Percentiles rank a stretch among this genome's conserved stretches.
phyloP scores from a whole-genome alignment of 2,329 filamentous ascomycete species.

The Thelonectria discophora region DNA sequence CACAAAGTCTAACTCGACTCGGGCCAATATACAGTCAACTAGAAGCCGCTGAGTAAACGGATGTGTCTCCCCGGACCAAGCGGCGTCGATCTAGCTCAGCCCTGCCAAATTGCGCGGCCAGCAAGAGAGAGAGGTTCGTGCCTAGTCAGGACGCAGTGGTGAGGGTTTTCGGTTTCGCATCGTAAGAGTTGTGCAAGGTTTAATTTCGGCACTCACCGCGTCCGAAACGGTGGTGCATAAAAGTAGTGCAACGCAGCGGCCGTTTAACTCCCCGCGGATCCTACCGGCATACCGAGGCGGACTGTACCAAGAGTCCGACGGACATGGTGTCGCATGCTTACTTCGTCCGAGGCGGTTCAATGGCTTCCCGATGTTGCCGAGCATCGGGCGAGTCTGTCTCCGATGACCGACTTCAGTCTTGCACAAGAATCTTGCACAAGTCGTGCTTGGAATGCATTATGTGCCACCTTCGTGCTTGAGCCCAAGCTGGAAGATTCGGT shows the following conservation, averaged over 20 bases:
- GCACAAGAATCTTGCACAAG: too few species aligned
- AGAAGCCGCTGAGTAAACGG: not conserved
- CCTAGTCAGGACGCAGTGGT: not conserved
- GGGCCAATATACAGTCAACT: not conserved
- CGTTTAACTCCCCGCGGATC: not conserved
- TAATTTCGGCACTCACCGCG: not conserved
- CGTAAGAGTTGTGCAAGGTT: not conserved
- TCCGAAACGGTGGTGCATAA: not conserved
- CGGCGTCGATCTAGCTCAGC: not conserved
- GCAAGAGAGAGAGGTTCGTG: not conserved
- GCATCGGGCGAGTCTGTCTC: too few species aligned
- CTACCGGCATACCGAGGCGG: not conserved
- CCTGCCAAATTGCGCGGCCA: not conserved
- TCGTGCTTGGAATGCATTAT: too few species aligned
- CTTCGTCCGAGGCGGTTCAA: not conserved
- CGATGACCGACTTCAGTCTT: too few species aligned
- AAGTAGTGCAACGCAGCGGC: not conserved
- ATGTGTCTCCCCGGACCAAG: not conserved
- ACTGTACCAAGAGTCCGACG: too few species aligned
- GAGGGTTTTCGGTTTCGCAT: not conserved
- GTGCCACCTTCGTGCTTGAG: too few species aligned
- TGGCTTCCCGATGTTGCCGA: not conserved
- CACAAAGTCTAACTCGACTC: not conserved
- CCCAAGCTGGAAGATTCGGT: too few species aligned
- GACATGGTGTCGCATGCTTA: not conserved